Evolutionary conservation across 176 grass and related monocot genomes (phyloP), one percentile per base, ranked within the genome.

Genomic region (bread wheat (Triticum aestivum)): DNA sequence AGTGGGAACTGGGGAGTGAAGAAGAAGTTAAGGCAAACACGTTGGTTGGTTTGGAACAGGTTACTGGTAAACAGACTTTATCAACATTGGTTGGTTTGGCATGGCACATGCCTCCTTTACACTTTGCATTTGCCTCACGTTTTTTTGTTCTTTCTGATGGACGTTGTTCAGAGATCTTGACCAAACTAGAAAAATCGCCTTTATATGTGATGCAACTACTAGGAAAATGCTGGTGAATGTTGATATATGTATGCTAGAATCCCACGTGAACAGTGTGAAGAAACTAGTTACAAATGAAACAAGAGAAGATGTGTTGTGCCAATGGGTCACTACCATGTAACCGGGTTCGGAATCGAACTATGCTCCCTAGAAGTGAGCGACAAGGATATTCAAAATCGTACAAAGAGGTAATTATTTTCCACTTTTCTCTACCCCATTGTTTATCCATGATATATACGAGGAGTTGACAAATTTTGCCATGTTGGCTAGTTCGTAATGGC

Each of bases 41-140:
- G 58, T 83, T 87, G 84, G 79, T 42, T 87, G 18, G 39, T 67
- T 71, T 47, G 51, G 24, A 83, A 66, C 65, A 83, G 77, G 63
- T 59, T 72, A 78, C 73, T 12, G 18, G 73, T 82, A 73, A 56
- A 71, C 54, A 33, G 49, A 65, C 70, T 64, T 84, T 54, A 73
- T 65, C 51, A 54, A 83, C 80, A 34, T 87, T 79, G 79, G 79
- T 33, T 87, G 18, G 52, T 67, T 70, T 37, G 51, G 72, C 72
- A 51, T 18, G 15, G 32, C 65, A 18, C 61, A 56, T 32, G 20
- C 35, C 65, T 58, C 24, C 15, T 69, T 87, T 87, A 24, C 18
- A 20, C 66, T 27, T 27, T 65, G 39, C 35, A 65, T 52, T 82
- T 71, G 29, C 32, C 52, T 79, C 89, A 87, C 80, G 80, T 84